Percentiles rank a stretch among this genome's conserved stretches.
Evolutionary conservation across 192 early-diverging fungal species (phyloP).

Genomic region (Backusella westeae): DNA sequence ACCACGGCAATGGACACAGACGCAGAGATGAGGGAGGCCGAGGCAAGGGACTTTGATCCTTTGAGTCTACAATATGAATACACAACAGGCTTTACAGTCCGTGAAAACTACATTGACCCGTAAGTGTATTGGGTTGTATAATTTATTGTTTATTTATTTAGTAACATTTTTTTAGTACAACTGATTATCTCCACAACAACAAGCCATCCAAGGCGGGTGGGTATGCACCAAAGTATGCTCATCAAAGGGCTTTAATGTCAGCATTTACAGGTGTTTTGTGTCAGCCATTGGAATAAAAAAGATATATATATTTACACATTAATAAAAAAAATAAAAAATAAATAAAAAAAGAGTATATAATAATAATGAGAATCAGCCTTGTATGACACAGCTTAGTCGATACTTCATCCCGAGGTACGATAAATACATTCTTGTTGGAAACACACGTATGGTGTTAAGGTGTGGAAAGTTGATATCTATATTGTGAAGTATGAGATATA

Average conservation of each 20-base stretch:
- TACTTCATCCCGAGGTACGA: conserved; percentile 43
- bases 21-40: conserved; percentile 26
- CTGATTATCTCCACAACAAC: conserved; percentile 30
- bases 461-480: conserved; percentile 37
- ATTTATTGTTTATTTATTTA: conserved; percentile 1
- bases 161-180: conserved; percentile 17
- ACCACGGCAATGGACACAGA: conserved; percentile 29
- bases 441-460: conserved; percentile 39
- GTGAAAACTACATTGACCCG: conserved; percentile 49
- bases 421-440: conserved; percentile 41
- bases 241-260: conserved; percentile 34
- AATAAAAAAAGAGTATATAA: not conserved
- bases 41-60: conserved; percentile 50
- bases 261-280: conserved; percentile 26
- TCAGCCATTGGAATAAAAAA: conserved; percentile 10
- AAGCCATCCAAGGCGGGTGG: conserved; percentile 43
- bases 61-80: conserved; percentile 49
- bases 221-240: conserved; percentile 39
- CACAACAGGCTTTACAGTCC: conserved; percentile 26
- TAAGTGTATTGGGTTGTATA: conserved; percentile 32
- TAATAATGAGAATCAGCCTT: conserved; percentile 20
- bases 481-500: not conserved
- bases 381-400: conserved; percentile 36
- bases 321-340: not conserved
- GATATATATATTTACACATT: not conserved